Evolutionary conservation across 139 green algal species (phyloP), one percentile per base, ranked within the genome.

Genomic region (Chlorella sp.): DNA sequence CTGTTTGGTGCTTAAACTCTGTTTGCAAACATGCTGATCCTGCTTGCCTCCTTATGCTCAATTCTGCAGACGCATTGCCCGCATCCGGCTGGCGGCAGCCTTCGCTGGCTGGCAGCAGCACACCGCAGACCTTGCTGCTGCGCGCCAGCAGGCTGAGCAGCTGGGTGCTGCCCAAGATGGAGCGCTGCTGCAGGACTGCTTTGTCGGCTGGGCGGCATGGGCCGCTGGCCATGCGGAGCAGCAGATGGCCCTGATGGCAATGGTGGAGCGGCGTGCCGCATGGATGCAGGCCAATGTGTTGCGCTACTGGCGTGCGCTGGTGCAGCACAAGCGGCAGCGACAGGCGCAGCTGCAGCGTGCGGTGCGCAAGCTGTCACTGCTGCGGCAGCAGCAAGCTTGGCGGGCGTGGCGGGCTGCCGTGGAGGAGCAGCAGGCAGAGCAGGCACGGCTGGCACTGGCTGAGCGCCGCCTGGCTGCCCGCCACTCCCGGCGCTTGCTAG

Each of bases 31-130:
- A n/a, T n/a, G n/a, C n/a, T n/a, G n/a, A n/a, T n/a, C n/a, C n/a
- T n/a, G n/a, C n/a, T n/a, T n/a, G n/a, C n/a, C 18, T 7, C 4
- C 1, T 28, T 28, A 11, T 17, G 23, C n/a, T n/a, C 11, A 2
- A 34, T 23, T 12, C 39, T 62, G 51, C 34, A 84, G 83, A 41
- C 67, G 78, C 63, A 64, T 83, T 23, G 78, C 60, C 15, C 78
- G 78, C 16, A 57, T 74, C 62, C 64, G 47, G 9, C 3, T 90
- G 36, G 67, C 56, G 18, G 70, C 39, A 21, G 74, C 71, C 15
- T 85, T 89, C 32, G 47, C 51, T 20, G 64, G 62, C 44, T 91
- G 85, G 87, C 67, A 67, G 67, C 78, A 82, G 32, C 87, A 87
- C 26, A 82, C 83, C 20, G n/a, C 73, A 17, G 25, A 56, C 23